Base-by-base conservation (phyloP, 2,329 filamentous ascomycete genomes). In the Cladobotryum protrusum region DNA sequence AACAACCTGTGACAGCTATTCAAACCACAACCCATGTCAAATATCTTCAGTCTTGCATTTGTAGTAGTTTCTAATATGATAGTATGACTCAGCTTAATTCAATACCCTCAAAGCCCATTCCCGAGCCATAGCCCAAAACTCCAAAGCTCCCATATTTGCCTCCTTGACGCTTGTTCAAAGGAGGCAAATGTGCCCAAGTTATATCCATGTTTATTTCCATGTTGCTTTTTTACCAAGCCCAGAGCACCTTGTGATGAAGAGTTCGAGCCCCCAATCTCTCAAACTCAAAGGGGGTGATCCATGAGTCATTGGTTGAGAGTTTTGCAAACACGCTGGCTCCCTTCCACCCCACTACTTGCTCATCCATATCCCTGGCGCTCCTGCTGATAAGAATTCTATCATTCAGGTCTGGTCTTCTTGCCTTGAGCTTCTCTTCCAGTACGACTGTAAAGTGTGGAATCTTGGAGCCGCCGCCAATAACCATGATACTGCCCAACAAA, bases 331-430 rank as follows among this genome's bases (percentile, higher is more conserved):
- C 91, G 64, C 90, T 96, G 1, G 89, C 93, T 4, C 93, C 93
- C 77, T 99, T 99, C 93, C 93, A 99, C 8, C 86, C 85, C 47
- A 97, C 87, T n/a, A 97, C 91, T 69, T 96, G 90, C 53, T 93
- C 89, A 69, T 99, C 93, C 73, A 99, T 86, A 60, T 99, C 93
- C 60, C 92, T 78, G 0, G 93, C 93, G 77, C 77, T 93, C 53
- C 77, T 74, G 54, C 80, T 82, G 47, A 85, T 81, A 19, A 83
- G 68, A 54, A 85, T 82, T 52, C 75, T 73, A 32, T 85, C 82
- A 17, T 69, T 68, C 41, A 85, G 67, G 56, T 85, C 82, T 4
- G 80, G 80, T 40, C 80, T 70, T 45, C 85, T 76, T 54, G 78
- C 76, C 60, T 89, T 84, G 45, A 97, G 77, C 59, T 83, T 81